These are phyloP conservation scores for Anisodus tanguticus DNA, from an alignment of 257 asterid genomes.

Conservation along the genomic window DNA sequence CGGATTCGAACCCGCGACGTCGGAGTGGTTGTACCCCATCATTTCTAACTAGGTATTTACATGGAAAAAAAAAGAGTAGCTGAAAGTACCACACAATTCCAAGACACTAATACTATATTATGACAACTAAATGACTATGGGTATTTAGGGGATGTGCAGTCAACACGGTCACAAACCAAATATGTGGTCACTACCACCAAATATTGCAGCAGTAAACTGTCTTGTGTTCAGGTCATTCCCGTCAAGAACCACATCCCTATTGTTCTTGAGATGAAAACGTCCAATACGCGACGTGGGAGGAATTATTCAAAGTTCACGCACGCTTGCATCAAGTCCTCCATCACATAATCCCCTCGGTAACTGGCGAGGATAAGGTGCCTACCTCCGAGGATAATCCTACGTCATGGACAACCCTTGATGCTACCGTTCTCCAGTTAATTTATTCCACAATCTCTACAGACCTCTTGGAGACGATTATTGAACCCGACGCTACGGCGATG, in stretches of 20 bases:
- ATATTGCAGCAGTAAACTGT: constrained; percentile 73
- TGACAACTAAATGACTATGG: neutral
- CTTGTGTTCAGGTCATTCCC: constrained; percentile 83
- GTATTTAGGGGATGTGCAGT: neutral
- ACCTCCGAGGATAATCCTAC: no score
- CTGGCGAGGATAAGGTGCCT: no score
- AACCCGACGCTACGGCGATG: no score
- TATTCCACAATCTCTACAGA: no score
- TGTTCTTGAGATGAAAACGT: constrained; percentile 58
- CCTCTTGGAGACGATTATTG: no score
- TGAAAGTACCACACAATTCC: neutral
- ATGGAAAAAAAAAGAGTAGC: neutral
- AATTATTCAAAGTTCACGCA: no score
- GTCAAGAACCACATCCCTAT: constrained; percentile 81
- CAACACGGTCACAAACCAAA: constrained; percentile 57
- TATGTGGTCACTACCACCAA: constrained; percentile 66
- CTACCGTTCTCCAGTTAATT: no score
- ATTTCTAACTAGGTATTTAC: constrained; percentile 7
- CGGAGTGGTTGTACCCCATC: neutral
- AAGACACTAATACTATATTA: neutral
- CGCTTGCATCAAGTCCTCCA: constrained; percentile 67
- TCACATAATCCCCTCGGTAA: no score
- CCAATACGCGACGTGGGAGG: no score
- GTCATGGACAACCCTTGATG: no score
- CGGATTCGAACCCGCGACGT: no score